phyloP scores from a whole-genome alignment of 164 flowering plant genomes.

The Chimonanthus salicifolius region DNA sequence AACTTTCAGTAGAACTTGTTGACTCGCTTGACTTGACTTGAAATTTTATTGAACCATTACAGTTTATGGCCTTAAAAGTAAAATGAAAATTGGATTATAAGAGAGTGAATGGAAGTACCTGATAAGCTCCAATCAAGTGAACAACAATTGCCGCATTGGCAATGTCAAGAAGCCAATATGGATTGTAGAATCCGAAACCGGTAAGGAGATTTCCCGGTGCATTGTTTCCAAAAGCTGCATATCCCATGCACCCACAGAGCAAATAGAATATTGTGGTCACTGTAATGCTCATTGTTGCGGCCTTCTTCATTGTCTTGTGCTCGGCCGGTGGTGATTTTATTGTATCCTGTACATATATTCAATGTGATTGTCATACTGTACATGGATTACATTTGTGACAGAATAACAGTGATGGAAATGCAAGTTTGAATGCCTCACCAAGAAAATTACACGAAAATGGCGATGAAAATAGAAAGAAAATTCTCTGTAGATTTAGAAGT shows the following conservation, averaged over 20 bases:
- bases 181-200: slow-evolving; percentile 55
- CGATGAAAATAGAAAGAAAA: not conserved
- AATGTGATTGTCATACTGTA: not conserved
- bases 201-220: slow-evolving; percentile 68
- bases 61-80: too few species aligned
- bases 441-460: not conserved
- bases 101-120: slow-evolving; percentile 24
- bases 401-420: not conserved
- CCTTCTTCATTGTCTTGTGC: slow-evolving; percentile 63
- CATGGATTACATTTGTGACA: not conserved
- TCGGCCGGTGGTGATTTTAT: slow-evolving; percentile 30
- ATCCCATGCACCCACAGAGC: slow-evolving; percentile 66
- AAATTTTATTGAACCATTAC: too few species aligned
- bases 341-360: slow-evolving; percentile 14
- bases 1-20: too few species aligned
- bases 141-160: slow-evolving; percentile 58
- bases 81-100: not conserved
- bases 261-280: slow-evolving; percentile 56
- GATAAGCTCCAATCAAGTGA: slow-evolving; percentile 65
- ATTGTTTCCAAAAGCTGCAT: slow-evolving; percentile 58
- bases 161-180: slow-evolving; percentile 61
- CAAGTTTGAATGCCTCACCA: not conserved
- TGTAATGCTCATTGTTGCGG: slow-evolving; percentile 33
- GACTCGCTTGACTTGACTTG: too few species aligned
- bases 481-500: not conserved